Conservation (phyloP, 495 filamentous ascomycete species). For the Zalerion maritima region DNA sequence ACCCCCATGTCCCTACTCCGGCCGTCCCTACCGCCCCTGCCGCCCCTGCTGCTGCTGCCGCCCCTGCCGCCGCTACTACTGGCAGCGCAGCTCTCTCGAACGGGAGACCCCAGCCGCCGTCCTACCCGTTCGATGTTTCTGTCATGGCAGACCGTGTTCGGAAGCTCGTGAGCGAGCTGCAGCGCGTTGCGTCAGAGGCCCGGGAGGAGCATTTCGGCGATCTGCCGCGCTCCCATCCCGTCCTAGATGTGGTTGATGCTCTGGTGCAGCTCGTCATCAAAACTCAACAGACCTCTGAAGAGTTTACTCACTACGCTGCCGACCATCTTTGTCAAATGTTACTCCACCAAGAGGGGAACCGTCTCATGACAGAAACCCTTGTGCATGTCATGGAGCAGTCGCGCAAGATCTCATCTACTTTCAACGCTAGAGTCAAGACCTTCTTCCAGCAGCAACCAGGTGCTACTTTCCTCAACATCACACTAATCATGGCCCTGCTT, state of each 20-base stretch:
- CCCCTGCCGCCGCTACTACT: slow-evolving; percentile 26
- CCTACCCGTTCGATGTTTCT: slow-evolving; percentile 51
- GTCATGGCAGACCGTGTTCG: slow-evolving; percentile 49
- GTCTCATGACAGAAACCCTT: too few relatives aligned
- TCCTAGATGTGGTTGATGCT: slow-evolving; percentile 49
- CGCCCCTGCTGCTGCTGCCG: slow-evolving; percentile 3
- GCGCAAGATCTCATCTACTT: slow-evolving; percentile 68
- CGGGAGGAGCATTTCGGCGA: slow-evolving; percentile 57
- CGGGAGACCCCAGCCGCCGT: slow-evolving; percentile 37
- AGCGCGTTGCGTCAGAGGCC: slow-evolving; percentile 45
- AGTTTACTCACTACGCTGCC: slow-evolving; percentile 50
- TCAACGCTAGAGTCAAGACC: slow-evolving; percentile 53
- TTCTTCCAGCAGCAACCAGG: slow-evolving; percentile 51
- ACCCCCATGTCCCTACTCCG: slow-evolving; percentile 37
- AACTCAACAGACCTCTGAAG: slow-evolving; percentile 44
- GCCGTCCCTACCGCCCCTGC: slow-evolving; percentile 8
- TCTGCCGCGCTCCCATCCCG: slow-evolving; percentile 44
- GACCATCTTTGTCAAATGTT: slow-evolving; percentile 57
- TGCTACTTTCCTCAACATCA: slow-evolving; percentile 61
- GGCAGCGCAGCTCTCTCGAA: slow-evolving; percentile 23
- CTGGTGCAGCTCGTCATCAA: slow-evolving; percentile 39
- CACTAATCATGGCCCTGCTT: slow-evolving; percentile 62
- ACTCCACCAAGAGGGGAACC: too few relatives aligned
- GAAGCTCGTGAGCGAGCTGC: slow-evolving; percentile 54
- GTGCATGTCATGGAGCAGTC: slow-evolving; percentile 67